Conservation (phyloP, 2,329 filamentous ascomycete species). For the Hypoxylon sp. region DNA sequence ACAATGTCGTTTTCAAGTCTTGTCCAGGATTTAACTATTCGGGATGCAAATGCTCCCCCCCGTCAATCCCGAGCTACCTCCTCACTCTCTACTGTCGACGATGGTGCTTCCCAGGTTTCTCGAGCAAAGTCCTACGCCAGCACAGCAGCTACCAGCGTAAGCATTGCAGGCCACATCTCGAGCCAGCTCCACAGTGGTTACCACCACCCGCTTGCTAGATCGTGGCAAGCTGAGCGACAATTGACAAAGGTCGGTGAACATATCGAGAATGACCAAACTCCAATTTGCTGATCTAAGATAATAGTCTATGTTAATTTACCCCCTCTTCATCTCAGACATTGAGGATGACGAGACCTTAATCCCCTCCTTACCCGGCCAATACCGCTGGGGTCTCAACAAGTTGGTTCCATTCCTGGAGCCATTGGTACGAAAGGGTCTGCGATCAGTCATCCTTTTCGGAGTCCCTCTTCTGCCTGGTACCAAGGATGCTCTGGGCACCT, state of each 20-base stretch:
- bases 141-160: conserved; percentile 73
- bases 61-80: conserved; percentile 59
- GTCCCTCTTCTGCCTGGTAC: conserved; percentile 82
- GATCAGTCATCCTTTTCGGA: conserved; percentile 94
- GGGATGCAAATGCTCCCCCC: conserved; percentile 57
- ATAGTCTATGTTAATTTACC: conserved; percentile 98
- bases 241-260: conserved; percentile 74
- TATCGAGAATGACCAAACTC: neutral
- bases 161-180: conserved; percentile 77
- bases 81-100: conserved; percentile 64
- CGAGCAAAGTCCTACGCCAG: conserved; percentile 72
- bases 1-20: conserved; percentile 74
- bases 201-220: conserved; percentile 78
- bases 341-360: conserved; percentile 92
- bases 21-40: conserved; percentile 70
- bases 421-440: conserved; percentile 87
- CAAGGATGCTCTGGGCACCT: conserved; percentile 91
- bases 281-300: conserved; percentile 9
- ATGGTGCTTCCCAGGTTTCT: conserved; percentile 68
- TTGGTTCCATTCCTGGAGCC: conserved; percentile 85
- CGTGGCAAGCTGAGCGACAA: conserved; percentile 86
- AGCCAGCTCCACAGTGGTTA: conserved; percentile 87
- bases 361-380: conserved; percentile 88
- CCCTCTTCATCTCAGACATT: conserved; percentile 93
- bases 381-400: conserved; percentile 87